A percentile compares a stretch with the other conserved stretches of the same genome.
phyloP scores from a whole-genome alignment of 371 early-diverging fungal genomes.

The Rhizopus arrhizus region DNA sequence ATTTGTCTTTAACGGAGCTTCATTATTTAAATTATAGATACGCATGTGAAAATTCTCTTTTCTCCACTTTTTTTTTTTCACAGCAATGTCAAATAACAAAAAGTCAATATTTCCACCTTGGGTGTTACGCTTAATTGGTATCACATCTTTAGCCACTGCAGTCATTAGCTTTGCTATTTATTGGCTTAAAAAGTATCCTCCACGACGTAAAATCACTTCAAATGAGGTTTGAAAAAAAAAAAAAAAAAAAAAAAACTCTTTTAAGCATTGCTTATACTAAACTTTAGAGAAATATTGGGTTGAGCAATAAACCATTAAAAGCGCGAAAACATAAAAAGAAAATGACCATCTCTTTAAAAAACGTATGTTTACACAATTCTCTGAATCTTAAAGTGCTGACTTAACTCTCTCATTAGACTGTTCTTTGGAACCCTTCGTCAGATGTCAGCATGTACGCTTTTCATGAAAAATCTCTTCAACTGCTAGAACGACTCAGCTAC shows the following conservation, averaged over 20 bases:
- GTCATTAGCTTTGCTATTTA: constrained; percentile 28
- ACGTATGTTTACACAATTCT: constrained; percentile 27
- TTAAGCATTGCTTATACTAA: neutral
- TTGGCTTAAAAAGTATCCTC: constrained; percentile 26
- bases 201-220: constrained; percentile 17
- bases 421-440: constrained; percentile 57
- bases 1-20: too few species aligned
- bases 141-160: constrained; percentile 25
- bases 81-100: constrained; percentile 2
- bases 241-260: neutral
- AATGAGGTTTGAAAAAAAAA: neutral
- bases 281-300: constrained; percentile 4
- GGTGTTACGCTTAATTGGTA: constrained; percentile 25
- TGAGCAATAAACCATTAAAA: constrained; percentile 24
- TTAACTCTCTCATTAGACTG: constrained; percentile 27
- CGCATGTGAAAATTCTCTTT: constrained; percentile 12
- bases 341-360: constrained; percentile 53
- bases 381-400: neutral
- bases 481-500: constrained; percentile 33
- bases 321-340: constrained; percentile 31
- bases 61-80: constrained; percentile 8
- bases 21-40: too few species aligned
- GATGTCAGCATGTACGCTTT: constrained; percentile 53
- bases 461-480: constrained; percentile 37
- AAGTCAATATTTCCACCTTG: constrained; percentile 24